These are phyloP conservation scores for Aphanomyces stellatus DNA, from an alignment of 352 stramenopile genomes.

Conservation along the genomic window DNA sequence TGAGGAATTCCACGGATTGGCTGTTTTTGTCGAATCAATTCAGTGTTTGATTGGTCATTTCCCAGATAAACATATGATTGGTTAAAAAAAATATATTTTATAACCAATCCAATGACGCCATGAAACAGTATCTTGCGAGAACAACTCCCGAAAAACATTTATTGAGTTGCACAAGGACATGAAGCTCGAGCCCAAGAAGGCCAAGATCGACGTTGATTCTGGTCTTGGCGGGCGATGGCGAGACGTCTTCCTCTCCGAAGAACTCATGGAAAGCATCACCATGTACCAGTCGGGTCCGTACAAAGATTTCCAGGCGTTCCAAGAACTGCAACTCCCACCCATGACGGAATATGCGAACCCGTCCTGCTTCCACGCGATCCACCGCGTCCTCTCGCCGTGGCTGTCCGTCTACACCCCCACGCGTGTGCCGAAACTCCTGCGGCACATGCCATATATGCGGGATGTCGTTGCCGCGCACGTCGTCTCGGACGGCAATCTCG, in stretches of 20 bases:
- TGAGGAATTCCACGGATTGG: too few species aligned
- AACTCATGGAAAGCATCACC: neutral
- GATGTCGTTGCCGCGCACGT: neutral
- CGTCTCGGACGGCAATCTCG: neutral
- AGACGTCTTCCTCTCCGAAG: neutral
- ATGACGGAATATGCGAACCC: neutral
- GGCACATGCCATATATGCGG: neutral
- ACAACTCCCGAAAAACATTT: too few species aligned
- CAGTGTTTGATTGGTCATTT: too few species aligned
- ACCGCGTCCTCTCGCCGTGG: neutral
- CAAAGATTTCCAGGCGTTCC: neutral
- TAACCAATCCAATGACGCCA: too few species aligned
- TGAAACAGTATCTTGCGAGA: too few species aligned
- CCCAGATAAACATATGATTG: too few species aligned
- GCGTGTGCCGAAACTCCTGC: neutral
- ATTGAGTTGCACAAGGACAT: too few species aligned
- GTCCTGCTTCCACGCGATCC: neutral
- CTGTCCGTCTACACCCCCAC: neutral
- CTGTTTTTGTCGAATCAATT: too few species aligned
- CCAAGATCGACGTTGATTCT: too few species aligned
- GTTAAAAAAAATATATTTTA: too few species aligned
- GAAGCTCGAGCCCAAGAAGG: too few species aligned
- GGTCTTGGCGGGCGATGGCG: neutral
- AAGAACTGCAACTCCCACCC: neutral
- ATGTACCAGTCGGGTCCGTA: neutral